Conservation (phyloP, 768 basidiomycete genomes). For the Neoboletus magnificus region DNA sequence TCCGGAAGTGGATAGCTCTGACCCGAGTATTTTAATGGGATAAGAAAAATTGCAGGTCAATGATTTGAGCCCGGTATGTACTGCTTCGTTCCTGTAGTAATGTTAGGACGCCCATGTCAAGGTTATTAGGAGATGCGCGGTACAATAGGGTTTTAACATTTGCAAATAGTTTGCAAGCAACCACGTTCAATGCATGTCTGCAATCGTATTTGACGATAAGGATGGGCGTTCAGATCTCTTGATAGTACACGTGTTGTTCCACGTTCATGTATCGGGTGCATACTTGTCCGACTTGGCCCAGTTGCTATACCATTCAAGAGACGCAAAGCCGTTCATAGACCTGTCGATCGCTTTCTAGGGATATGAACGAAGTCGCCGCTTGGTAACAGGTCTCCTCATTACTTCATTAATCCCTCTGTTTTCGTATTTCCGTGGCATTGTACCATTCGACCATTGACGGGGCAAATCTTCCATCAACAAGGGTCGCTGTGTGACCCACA, state of each 20-base stretch:
- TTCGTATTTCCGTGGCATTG: conserved; percentile 30
- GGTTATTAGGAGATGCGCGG: not conserved
- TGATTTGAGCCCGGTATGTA: not conserved
- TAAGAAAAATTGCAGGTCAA: not conserved
- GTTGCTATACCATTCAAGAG: conserved; percentile 3
- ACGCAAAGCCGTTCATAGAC: not conserved
- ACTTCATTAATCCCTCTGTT: conserved; percentile 27
- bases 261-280: conserved; percentile 9
- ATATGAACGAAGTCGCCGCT: conserved; percentile 13
- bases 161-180: conserved; percentile 9
- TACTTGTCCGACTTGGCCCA: not conserved
- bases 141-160: conserved; percentile 11
- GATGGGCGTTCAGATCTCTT: conserved; percentile 7
- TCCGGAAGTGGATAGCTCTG: not conserved
- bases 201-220: conserved; percentile 30
- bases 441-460: conserved; percentile 2
- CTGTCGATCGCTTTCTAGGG: conserved; percentile 22
- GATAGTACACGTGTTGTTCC: conserved; percentile 20
- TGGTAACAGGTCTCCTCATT: conserved; percentile 29
- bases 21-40: not conserved
- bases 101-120: not conserved
- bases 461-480: conserved; percentile 16
- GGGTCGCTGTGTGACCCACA: not conserved
- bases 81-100: not conserved
- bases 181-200: conserved; percentile 3